These are phyloP conservation scores for Pythium dissimile DNA, from an alignment of 352 stramenopile species.

Conservation along the genomic window DNA sequence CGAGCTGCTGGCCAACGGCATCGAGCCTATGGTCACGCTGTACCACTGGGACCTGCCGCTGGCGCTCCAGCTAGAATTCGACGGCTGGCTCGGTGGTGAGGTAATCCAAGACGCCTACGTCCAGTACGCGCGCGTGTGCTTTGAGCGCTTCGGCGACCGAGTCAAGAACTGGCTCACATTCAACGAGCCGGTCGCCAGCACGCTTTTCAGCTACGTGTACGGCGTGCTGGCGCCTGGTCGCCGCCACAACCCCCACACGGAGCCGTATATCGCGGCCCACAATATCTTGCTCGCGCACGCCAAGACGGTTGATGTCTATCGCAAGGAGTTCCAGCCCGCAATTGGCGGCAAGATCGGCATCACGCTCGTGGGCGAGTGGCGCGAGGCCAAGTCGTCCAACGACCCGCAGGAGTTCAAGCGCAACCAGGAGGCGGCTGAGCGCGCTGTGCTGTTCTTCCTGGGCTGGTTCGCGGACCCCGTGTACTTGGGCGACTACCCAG, in stretches of 20 bases:
- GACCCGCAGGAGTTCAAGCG: conserved; percentile 48
- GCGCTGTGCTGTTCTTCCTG: conserved; percentile 81
- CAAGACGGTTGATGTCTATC: conserved; percentile 76
- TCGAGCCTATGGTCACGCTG: conserved; percentile 90
- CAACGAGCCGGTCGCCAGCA: conserved; percentile 88
- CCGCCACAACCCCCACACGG: conserved; percentile 28
- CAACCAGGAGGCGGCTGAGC: conserved; percentile 65
- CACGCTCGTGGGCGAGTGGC: conserved; percentile 88
- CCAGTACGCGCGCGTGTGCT: conserved; percentile 85
- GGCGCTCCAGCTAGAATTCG: conserved; percentile 54
- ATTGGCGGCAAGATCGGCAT: conserved; percentile 89
- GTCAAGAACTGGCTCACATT: conserved; percentile 89
- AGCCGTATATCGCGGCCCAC: conserved; percentile 59
- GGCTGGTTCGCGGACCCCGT: conserved; percentile 92
- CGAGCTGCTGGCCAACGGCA: conserved; percentile 54
- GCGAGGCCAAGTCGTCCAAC: conserved; percentile 61
- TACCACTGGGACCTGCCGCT: conserved; percentile 96
- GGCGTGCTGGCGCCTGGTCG: conserved; percentile 53
- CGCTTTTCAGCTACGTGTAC: conserved; percentile 37
- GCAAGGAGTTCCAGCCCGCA: conserved; percentile 29
- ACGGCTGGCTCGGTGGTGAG: conserved; percentile 46
- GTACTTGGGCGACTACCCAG: conserved; percentile 90
- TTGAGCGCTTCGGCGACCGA: conserved; percentile 87
- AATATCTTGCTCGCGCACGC: conserved; percentile 90
- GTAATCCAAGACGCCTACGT: conserved; percentile 69